A percentile compares a stretch with the other conserved stretches of the same genome.
These are phyloP conservation scores for Raffaelea ambrosiae DNA, from an alignment of 2,329 filamentous ascomycete genomes.

Conservation along the genomic window DNA sequence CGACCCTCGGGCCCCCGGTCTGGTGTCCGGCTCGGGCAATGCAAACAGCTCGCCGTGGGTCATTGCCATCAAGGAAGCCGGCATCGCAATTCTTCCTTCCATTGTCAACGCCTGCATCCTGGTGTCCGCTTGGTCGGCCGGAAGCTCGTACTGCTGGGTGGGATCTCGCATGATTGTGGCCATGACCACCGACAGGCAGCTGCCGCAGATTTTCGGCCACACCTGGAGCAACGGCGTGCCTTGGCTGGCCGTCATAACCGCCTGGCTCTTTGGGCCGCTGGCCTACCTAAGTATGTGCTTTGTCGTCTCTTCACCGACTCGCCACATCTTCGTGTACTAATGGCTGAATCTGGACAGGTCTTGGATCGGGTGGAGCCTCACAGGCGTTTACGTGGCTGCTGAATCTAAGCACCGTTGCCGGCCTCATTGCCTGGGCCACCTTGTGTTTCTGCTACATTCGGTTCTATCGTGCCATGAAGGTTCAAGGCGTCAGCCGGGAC, in stretches of 20 bases:
- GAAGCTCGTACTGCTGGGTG: conserved; percentile 54
- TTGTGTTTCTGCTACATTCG: conserved; percentile 60
- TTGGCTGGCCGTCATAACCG: conserved; percentile 46
- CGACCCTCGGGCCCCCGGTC: conserved; percentile 3
- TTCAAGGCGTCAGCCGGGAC: conserved; percentile 55
- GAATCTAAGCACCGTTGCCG: conserved; percentile 49
- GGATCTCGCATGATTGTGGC: conserved; percentile 52
- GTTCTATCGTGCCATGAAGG: conserved; percentile 56
- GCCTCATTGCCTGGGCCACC: conserved; percentile 58
- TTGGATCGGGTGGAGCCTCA: conserved; percentile 45
- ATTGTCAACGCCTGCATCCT: conserved; percentile 71
- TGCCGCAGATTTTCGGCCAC: conserved; percentile 45
- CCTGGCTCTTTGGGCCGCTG: conserved; percentile 52
- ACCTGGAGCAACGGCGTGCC: conserved; percentile 43
- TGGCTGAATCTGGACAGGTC: too few species aligned
- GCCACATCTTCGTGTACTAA: too few species aligned
- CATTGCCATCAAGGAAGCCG: conserved; percentile 46
- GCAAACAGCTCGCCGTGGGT: background rate
- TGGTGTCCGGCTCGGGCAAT: background rate
- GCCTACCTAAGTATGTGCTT: conserved; percentile 55
- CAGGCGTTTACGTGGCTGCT: conserved; percentile 7
- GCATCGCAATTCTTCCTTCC: conserved; percentile 57
- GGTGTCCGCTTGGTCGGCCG: conserved; percentile 60
- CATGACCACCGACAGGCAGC: conserved; percentile 49
- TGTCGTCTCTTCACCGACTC: background rate